Evolutionary conservation across 2,329 filamentous ascomycete genomes (phyloP).

Genomic region (Aspergillus ochraceoroseus): DNA sequence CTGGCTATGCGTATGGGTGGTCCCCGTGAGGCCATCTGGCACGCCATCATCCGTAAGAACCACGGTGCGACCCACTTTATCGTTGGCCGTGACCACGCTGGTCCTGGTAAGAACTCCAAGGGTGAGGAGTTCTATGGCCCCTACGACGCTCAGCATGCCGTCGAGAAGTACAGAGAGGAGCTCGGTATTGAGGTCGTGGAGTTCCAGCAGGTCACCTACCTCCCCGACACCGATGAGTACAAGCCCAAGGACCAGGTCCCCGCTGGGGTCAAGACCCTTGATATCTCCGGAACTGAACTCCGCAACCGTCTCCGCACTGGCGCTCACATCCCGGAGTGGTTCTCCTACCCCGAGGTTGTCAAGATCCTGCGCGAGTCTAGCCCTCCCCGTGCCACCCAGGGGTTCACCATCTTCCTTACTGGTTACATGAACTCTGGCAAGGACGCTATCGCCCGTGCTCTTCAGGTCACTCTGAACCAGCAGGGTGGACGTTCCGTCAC

Average conservation of each 20-base stretch:
- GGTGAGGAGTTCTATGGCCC: conserved; percentile 96
- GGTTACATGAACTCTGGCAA: conserved; percentile 97
- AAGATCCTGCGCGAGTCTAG: conserved; percentile 93
- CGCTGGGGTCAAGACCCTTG: conserved; percentile 74
- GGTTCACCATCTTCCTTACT: conserved; percentile 97
- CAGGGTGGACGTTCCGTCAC: conserved; percentile 93
- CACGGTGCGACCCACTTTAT: conserved; percentile 99
- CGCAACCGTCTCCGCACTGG: conserved; percentile 85
- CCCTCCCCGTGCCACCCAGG: conserved; percentile 82
- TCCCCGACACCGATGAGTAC: conserved; percentile 96
- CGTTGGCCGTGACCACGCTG: conserved; percentile 95
- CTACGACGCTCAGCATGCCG: conserved; percentile 92
- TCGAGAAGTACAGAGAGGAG: conserved; percentile 94
- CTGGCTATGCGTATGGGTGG: conserved; percentile 99
- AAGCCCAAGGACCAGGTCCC: conserved; percentile 84
- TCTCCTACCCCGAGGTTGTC: conserved; percentile 99
- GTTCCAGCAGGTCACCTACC: conserved; percentile 99
- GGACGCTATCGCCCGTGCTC: conserved; percentile 88
- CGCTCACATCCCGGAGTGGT: conserved; percentile 96
- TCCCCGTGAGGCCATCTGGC: conserved; percentile 97
- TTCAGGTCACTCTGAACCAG: conserved; percentile 97
- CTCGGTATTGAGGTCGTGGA: conserved; percentile 98
- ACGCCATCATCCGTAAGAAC: conserved; percentile 99
- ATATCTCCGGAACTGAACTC: conserved; percentile 86
- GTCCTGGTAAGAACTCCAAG: conserved; percentile 96